Evolutionary conservation across 1,284 basidiomycete species (phyloP), one percentile per base, ranked within the genome.

Genomic region (Exsudoporus floridanus): DNA sequence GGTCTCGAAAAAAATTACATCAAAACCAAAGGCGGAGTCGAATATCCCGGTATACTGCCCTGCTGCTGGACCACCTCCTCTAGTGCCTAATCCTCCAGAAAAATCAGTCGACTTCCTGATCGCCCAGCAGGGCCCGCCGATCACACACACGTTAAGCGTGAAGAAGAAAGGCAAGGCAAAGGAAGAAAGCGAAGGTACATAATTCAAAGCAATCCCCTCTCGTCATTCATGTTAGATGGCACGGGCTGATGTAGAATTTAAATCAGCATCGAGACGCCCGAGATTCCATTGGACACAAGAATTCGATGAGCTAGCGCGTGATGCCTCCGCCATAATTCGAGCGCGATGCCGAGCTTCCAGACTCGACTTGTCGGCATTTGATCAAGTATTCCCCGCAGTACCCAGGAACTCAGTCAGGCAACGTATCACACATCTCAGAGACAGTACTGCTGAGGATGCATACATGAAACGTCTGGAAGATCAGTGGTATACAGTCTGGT

Each of bases 241-340:
- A 18, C 19, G 18, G 37, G 40, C 49, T 59, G 52, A 72, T 18
- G 16, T 16, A 30, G 33, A 40, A 19, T 41, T 23, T 5, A 27
- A 69, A 58, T 60, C 57, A 54, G 58, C 57, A 42, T 72, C 60
- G 39, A 70, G 82, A 33, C 75, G 88, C 35, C 77, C 81, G 56
- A 81, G 91, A 48, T 92, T 91, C 65, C 81, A 83, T 46, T 96
- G 93, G 93, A 91, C 81, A 49, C 71, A 80, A 44, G 90, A 94
- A 45, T 93, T 86, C 56, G 92, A 96, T 57, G 94, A 96, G 56
- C 78, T 94, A 28, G 83, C 88, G 36, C 81, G 89, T 48, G 94
- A 98, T 65, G 86, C 87, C 1, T 87, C 83, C 39, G 89, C 83
- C 2, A 86, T 98, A 58, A 83, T 97, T 50, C 82, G 82, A 56